Base-by-base conservation (phyloP, 2,329 filamentous ascomycete genomes). In the Ophiostoma ulmi region DNA sequence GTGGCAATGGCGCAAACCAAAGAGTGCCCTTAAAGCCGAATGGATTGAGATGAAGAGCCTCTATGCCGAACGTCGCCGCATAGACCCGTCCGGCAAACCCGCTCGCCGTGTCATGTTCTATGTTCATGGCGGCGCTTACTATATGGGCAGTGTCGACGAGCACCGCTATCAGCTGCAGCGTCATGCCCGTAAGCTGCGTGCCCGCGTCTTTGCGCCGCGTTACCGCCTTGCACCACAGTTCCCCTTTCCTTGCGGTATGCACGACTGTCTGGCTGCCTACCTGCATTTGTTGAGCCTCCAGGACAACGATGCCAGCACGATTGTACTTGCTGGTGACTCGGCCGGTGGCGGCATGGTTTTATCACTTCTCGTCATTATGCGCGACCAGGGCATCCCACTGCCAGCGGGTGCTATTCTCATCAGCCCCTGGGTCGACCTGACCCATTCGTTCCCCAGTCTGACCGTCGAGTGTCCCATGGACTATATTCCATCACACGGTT, bases 131-230 rank as follows among this genome's bases (percentile, higher is more conserved):
- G 94, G 94, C 7, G 94, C 91, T 26, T 98, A 97, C 80, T 99
- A 90, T 80, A 98, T 99, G 78, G 94, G 95, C 17, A 96, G 93
- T 75, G 90, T 97, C 52, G 94, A 97, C 77, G 94, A 97, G 79
- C 95, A 98, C 82, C 89, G 95, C n/a, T 98, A 98, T 80, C 94
- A 98, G 83, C 89, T 99, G 85, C 95, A 99, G 80, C 87, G 94
- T 67, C 94, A 98, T 84, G 95, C 95, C 38, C 87, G 95, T 70
- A 98, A 98, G 81, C 85, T 99, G 72, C 93, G 95, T 79, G 94
- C 93, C 22, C 86, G 93, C 70, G 91, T 97, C 8, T 88, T 98
- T 78, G 93, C 94, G 35, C 91, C 94, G 5, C 84, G 88, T 73
- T 99, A 98, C 79, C 88, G 95, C 58, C 84, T 99, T 39, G 88